A percentile compares a stretch with the other conserved stretches of the same genome.
phyloP scores from a whole-genome alignment of 148 eudicot genomes.

The Chenopodium album region DNA sequence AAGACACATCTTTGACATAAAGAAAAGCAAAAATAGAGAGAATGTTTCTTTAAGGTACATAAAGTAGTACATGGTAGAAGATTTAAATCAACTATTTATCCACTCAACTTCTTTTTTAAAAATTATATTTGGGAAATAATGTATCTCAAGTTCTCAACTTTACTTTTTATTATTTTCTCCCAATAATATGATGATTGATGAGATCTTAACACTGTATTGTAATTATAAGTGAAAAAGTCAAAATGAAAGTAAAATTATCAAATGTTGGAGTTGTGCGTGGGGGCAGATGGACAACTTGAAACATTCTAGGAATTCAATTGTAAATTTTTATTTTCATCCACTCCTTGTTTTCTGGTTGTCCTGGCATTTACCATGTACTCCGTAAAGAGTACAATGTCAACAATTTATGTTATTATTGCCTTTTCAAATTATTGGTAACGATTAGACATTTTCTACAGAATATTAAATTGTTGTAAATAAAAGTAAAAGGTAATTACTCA shows the following conservation, averaged over 20 bases:
- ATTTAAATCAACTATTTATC: neutral
- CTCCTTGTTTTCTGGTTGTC: constrained; percentile 8
- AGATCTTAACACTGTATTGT: neutral
- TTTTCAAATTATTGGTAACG: too few species aligned
- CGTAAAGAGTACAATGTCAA: neutral
- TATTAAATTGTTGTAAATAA: too few species aligned
- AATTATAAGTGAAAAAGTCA: neutral
- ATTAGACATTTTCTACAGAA: too few species aligned
- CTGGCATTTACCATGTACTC: neutral
- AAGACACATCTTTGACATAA: neutral
- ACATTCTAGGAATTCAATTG: neutral
- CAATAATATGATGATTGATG: too few species aligned
- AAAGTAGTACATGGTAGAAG: neutral
- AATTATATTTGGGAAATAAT: too few species aligned
- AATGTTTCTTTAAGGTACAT: constrained; percentile 10
- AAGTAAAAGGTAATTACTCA: too few species aligned
- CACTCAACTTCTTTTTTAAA: neutral
- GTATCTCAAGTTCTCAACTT: neutral
- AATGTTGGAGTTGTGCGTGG: neutral
- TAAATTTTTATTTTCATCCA: neutral
- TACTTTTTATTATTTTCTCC: neutral
- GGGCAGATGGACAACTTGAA: neutral
- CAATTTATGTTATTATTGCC: neutral
- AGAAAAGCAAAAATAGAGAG: neutral
- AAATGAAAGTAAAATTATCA: neutral